Base-by-base conservation (phyloP, 2,329 filamentous ascomycete species). In the Colletotrichum eleusines region DNA sequence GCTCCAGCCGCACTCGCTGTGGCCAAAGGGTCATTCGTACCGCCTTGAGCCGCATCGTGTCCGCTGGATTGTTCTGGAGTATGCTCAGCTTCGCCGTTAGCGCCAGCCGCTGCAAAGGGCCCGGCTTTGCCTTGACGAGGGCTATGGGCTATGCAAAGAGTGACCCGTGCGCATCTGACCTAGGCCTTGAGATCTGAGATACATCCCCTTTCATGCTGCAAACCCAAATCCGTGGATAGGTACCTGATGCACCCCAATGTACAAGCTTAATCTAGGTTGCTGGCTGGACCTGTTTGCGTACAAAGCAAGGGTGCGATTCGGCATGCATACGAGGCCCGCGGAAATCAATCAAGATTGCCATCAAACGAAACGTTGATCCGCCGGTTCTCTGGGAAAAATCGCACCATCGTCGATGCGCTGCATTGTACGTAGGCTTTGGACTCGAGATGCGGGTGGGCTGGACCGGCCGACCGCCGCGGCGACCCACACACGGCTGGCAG, bases 391-490 rank as follows among this genome's bases (percentile, higher is more conserved):
- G 33, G n/a, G 8, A 31, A 33, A 38, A 35, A 23, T 20, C 5
- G 6, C 33, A 23, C 38, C 20, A 58, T 42, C 38, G 1, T 44
- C 16, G 38, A 44, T 31, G 23, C 5, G 26, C 23, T 23, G 23
- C 23, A 58, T 31, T 40, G 31, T 55, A 51, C 20, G 12, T 20
- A n/a, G 33, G 6, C 31, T 14, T 33, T 62, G 31, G 23, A n/a
- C 7, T 50, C 23, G 58, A 33, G 57, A 31, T 33, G 28, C 28
- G 42, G 31, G 20, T 26, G 20, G 53, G 63, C 63, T 58, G 63
- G 63, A 58, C 31, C 63, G 53, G 42, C 62, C 62, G 42, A 48
- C 40, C 40, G 53, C 50, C 23, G 31, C 20, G n/a, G 31, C 14
- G 53, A 28, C 40, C 62, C 42, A 48, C 62, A 9, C 14, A 20